Percentiles rank a stretch among this genome's conserved stretches.
These are phyloP conservation scores for Apiospora aurea DNA, from an alignment of 2,329 filamentous ascomycete species.

Conservation along the genomic window DNA sequence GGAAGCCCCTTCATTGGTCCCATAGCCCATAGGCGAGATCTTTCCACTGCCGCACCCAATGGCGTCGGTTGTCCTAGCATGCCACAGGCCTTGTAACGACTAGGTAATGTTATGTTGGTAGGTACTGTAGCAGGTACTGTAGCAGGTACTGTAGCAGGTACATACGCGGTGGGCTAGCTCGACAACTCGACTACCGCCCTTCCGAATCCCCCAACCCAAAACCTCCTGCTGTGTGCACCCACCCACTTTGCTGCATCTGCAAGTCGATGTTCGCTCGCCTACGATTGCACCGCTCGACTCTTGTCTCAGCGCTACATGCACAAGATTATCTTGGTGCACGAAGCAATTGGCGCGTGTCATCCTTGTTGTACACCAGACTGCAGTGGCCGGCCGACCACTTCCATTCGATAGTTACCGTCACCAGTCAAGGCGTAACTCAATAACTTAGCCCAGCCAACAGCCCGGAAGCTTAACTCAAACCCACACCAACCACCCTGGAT, in stretches of 20 bases:
- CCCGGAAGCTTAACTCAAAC: constrained; percentile 9
- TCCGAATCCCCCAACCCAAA: not conserved
- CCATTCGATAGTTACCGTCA: not conserved
- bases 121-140: too few relatives aligned
- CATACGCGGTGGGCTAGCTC: not conserved
- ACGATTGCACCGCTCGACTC: not conserved
- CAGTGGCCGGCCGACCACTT: not conserved
- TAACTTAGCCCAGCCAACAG: not conserved
- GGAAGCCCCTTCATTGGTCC: not conserved
- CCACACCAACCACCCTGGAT: not conserved
- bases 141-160: not conserved
- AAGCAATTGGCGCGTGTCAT: not conserved
- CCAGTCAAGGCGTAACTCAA: not conserved
- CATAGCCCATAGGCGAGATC: not conserved
- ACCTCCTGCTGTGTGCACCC: not conserved
- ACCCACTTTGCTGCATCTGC: not conserved
- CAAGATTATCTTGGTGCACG: constrained; percentile 10
- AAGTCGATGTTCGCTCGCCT: not conserved
- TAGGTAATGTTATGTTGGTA: not conserved
- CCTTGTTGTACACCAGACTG: not conserved
- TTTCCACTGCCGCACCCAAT: constrained; percentile 6
- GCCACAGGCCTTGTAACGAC: not conserved
- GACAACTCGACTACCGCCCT: not conserved
- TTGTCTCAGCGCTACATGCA: not conserved
- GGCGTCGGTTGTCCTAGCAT: not conserved